A percentile compares a stretch with the other conserved stretches of the same genome.
Evolutionary conservation across 306 rosid species (phyloP).

Genomic region (Morella rubra): DNA sequence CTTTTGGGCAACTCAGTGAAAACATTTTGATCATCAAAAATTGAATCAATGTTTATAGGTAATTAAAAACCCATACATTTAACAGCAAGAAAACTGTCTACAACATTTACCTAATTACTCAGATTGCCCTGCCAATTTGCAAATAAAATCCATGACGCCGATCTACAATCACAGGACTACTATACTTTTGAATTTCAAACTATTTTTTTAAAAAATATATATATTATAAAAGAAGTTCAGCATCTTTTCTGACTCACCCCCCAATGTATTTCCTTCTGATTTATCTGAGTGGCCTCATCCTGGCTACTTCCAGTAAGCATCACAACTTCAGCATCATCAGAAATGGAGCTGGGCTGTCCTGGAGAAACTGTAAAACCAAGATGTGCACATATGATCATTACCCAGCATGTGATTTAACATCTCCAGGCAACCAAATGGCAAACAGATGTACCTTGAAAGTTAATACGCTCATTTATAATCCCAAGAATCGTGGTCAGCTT

Average conservation of each 20-base stretch:
- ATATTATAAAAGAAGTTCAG: not conserved
- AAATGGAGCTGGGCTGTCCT: slow-evolving; percentile 80
- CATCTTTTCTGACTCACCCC: slow-evolving; percentile 65
- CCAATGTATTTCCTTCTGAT: slow-evolving; percentile 91
- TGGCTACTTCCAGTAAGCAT: slow-evolving; percentile 83
- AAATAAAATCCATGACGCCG: not conserved
- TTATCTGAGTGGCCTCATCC: slow-evolving; percentile 77
- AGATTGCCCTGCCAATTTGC: not conserved
- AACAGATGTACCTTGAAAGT: slow-evolving; percentile 76
- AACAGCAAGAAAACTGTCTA: not conserved
- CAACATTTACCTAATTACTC: not conserved
- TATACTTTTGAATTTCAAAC: not conserved
- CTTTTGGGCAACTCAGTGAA: not conserved
- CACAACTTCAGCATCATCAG: slow-evolving; percentile 86
- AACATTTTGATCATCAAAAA: not conserved
- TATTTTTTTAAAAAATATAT: not conserved
- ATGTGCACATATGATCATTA: not conserved
- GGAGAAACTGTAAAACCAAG: slow-evolving; percentile 57
- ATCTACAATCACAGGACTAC: not conserved
- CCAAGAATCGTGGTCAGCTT: slow-evolving; percentile 86
- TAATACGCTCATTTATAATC: slow-evolving; percentile 84
- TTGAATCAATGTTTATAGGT: not conserved
- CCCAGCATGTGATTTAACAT: not conserved
- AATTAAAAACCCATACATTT: not conserved
- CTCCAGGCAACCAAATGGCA: slow-evolving; percentile 20